Percentiles rank a stretch among this genome's conserved stretches.
These are phyloP conservation scores for Apiotrichum montevideense DNA, from an alignment of 1,284 basidiomycete genomes.

Conservation along the genomic window DNA sequence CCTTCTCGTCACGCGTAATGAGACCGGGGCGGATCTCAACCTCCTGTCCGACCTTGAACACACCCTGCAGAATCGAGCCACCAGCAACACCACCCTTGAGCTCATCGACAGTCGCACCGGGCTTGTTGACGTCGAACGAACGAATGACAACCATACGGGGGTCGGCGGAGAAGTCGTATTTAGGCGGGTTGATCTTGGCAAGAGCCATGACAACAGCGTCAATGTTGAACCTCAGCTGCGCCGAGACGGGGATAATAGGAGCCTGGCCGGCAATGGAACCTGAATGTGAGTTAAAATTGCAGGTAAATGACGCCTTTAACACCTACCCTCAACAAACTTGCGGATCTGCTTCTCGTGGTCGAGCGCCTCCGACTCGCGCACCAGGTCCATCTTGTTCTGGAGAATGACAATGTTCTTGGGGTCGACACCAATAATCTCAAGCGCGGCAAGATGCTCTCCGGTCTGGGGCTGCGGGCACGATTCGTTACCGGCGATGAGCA, in stretches of 20 bases:
- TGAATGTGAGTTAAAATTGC: slow-evolving; percentile 32
- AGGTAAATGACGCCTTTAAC: background rate
- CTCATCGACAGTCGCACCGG: slow-evolving; percentile 92
- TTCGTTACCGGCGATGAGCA: slow-evolving; percentile 95
- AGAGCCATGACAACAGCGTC: slow-evolving; percentile 99
- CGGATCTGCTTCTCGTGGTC: slow-evolving; percentile 91
- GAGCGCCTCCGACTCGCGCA: slow-evolving; percentile 81
- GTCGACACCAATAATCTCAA: slow-evolving; percentile 95
- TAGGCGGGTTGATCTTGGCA: slow-evolving; percentile 88
- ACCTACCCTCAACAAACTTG: slow-evolving; percentile 80
- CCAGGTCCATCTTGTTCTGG: slow-evolving; percentile 95
- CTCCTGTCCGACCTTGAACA: slow-evolving; percentile 78
- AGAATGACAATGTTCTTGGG: slow-evolving; percentile 91
- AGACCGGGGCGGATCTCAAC: slow-evolving; percentile 97
- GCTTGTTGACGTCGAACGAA: slow-evolving; percentile 99
- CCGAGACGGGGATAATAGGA: slow-evolving; percentile 97
- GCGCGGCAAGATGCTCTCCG: slow-evolving; percentile 94
- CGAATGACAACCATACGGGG: slow-evolving; percentile 96
- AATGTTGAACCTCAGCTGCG: slow-evolving; percentile 98
- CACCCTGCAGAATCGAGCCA: slow-evolving; percentile 89
- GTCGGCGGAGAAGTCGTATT: slow-evolving; percentile 85
- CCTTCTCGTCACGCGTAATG: slow-evolving; percentile 89
- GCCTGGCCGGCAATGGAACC: slow-evolving; percentile 95
- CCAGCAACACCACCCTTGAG: slow-evolving; percentile 97
- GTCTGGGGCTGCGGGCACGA: slow-evolving; percentile 99